Percentiles rank a stretch among this genome's conserved stretches.
These are phyloP conservation scores for Kernera saxatilis DNA, from an alignment of 345 rosid genomes.

Conservation along the genomic window DNA sequence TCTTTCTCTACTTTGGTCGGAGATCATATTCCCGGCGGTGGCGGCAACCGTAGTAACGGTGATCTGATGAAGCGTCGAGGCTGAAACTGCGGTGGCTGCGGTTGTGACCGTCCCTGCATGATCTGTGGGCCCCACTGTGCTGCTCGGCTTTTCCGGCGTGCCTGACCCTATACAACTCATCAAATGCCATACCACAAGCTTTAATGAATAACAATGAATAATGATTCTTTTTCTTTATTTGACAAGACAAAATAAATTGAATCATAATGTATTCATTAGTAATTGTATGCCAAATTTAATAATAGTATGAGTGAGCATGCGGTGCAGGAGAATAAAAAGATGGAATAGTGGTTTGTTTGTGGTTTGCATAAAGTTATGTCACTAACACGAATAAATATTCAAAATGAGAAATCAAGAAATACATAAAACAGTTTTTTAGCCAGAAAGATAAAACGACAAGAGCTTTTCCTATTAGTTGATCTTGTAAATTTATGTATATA, in stretches of 20 bases:
- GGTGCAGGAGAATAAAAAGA: neutral
- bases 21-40: conserved; percentile 21
- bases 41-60: conserved; percentile 50
- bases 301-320: conserved; percentile 15
- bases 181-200: conserved; percentile 11
- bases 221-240: conserved; percentile 12
- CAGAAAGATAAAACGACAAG: neutral
- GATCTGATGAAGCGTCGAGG: conserved; percentile 57
- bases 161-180: conserved; percentile 35
- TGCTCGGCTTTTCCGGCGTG: conserved; percentile 53
- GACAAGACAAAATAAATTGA: conserved; percentile 12
- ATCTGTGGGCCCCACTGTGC: conserved; percentile 32
- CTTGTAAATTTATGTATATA: neutral
- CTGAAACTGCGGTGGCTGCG: conserved; percentile 10
- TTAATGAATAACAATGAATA: neutral
- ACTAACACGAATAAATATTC: neutral
- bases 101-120: conserved; percentile 21
- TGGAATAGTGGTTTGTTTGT: neutral
- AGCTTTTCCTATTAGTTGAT: neutral
- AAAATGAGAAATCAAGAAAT: neutral
- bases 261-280: conserved; percentile 19
- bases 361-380: conserved; percentile 15
- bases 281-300: neutral
- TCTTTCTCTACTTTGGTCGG: conserved; percentile 37
- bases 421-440: no score